A percentile compares a stretch with the other conserved stretches of the same genome.
These are phyloP conservation scores for Neobulgaria alba DNA, from an alignment of 2,329 filamentous ascomycete species.

Conservation along the genomic window DNA sequence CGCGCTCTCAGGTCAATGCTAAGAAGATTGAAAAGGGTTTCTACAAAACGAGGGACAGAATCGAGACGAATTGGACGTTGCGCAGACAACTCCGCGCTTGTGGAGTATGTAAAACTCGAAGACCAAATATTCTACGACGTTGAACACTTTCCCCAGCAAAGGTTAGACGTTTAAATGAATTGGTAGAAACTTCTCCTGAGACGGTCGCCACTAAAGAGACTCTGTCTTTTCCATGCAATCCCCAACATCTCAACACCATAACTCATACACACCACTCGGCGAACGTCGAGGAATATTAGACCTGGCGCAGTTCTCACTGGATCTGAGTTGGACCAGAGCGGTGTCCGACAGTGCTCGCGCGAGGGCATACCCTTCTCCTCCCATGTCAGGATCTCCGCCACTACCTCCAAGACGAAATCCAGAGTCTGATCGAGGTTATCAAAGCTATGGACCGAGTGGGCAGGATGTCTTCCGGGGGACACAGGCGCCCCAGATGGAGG, in stretches of 20 bases:
- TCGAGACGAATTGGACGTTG: too few relatives aligned
- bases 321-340: slow-evolving; percentile 47
- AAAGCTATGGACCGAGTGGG: slow-evolving; percentile 34
- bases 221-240: slow-evolving; percentile 44
- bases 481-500: slow-evolving; percentile 22
- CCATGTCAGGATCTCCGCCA: slow-evolving; percentile 63
- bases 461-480: slow-evolving; percentile 44
- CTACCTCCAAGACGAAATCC: slow-evolving; percentile 49
- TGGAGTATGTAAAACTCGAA: slow-evolving; percentile 16
- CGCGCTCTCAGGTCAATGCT: too few relatives aligned
- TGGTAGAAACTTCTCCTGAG: slow-evolving; percentile 12
- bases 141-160: too few relatives aligned
- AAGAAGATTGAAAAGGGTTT: too few relatives aligned
- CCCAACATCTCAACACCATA: slow-evolving; percentile 36
- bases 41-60: too few relatives aligned
- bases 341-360: slow-evolving; percentile 46
- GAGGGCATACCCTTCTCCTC: slow-evolving; percentile 61
- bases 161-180: too few relatives aligned
- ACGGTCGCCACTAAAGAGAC: slow-evolving; percentile 6
- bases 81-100: too few relatives aligned
- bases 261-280: slow-evolving; percentile 38
- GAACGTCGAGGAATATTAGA: slow-evolving; percentile 50
- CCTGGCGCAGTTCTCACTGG: slow-evolving; percentile 45
- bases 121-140: too few relatives aligned
- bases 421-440: slow-evolving; percentile 47